Evolutionary conservation across 2,329 filamentous ascomycete genomes (phyloP).

Genomic region (Fusarium tupiense): DNA sequence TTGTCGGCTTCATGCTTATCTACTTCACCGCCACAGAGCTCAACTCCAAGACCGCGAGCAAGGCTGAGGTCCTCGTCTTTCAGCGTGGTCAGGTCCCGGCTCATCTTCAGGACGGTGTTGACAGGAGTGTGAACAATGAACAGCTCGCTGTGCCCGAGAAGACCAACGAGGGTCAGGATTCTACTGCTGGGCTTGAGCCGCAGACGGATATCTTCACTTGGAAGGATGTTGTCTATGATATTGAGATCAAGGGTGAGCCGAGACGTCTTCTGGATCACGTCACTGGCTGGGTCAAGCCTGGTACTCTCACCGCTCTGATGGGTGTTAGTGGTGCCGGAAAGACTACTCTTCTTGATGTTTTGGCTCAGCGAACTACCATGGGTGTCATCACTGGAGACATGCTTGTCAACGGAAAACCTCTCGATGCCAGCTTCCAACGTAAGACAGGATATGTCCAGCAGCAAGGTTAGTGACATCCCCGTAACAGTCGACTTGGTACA

Average conservation of each 20-base stretch:
- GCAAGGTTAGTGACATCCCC: slow-evolving; percentile 54
- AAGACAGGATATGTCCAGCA: slow-evolving; percentile 76
- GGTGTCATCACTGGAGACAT: slow-evolving; percentile 74
- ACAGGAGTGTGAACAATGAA: slow-evolving; percentile 42
- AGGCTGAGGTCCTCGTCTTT: slow-evolving; percentile 77
- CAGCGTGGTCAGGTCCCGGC: slow-evolving; percentile 62
- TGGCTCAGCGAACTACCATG: slow-evolving; percentile 63
- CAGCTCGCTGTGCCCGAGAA: slow-evolving; percentile 44
- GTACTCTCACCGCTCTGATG: slow-evolving; percentile 83
- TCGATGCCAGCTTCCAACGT: slow-evolving; percentile 68
- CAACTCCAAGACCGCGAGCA: slow-evolving; percentile 70
- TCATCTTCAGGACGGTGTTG: slow-evolving; percentile 47
- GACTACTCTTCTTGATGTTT: slow-evolving; percentile 55
- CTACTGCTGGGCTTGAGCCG: slow-evolving; percentile 48
- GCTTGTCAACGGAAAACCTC: slow-evolving; percentile 69
- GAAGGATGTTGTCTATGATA: slow-evolving; percentile 77
- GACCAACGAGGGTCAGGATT: slow-evolving; percentile 17
- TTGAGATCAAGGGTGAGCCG: slow-evolving; percentile 76
- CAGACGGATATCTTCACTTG: slow-evolving; percentile 77
- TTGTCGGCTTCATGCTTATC: slow-evolving; percentile 69
- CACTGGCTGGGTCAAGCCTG: slow-evolving; percentile 89
- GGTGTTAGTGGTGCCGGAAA: slow-evolving; percentile 64
- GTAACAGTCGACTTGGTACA: too few species aligned
- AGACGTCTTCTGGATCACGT: slow-evolving; percentile 82
- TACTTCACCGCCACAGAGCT: slow-evolving; percentile 73